Conservation (phyloP, 768 basidiomycete genomes). For the Mycena leptocephala region DNA sequence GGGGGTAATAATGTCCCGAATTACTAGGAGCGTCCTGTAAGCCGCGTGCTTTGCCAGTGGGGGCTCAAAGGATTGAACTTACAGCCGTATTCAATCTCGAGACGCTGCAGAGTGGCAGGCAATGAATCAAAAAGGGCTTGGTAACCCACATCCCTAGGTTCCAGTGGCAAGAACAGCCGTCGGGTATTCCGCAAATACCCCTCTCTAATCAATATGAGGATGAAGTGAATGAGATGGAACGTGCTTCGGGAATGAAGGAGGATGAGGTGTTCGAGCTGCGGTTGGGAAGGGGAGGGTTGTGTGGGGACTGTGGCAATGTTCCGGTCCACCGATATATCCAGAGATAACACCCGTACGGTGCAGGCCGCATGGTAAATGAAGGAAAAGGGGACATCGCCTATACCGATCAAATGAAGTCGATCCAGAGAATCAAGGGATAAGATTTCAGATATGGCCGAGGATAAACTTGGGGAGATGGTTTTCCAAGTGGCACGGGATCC, state of each 20-base stretch:
- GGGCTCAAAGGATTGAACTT: background rate
- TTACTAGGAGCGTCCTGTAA: background rate
- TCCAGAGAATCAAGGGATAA: conserved; percentile 1
- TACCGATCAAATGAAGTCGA: background rate
- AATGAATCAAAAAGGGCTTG: background rate
- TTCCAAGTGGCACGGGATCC: background rate
- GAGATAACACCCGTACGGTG: background rate
- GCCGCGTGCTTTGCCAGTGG: background rate
- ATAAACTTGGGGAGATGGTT: background rate
- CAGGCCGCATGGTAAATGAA: background rate
- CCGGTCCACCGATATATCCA: background rate
- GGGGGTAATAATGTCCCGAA: background rate
- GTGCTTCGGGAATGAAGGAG: background rate
- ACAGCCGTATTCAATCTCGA: background rate
- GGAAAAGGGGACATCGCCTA: background rate
- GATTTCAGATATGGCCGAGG: background rate
- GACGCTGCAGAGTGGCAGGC: background rate
- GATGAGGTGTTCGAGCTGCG: conserved; percentile 12
- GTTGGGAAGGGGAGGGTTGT: background rate
- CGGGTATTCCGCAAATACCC: background rate
- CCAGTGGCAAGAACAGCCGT: background rate
- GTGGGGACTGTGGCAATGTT: no score
- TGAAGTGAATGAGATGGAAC: background rate
- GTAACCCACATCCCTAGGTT: background rate
- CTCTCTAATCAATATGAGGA: background rate